Conservation (phyloP, 345 rosid genomes). For the Rubroshorea leprosula region DNA sequence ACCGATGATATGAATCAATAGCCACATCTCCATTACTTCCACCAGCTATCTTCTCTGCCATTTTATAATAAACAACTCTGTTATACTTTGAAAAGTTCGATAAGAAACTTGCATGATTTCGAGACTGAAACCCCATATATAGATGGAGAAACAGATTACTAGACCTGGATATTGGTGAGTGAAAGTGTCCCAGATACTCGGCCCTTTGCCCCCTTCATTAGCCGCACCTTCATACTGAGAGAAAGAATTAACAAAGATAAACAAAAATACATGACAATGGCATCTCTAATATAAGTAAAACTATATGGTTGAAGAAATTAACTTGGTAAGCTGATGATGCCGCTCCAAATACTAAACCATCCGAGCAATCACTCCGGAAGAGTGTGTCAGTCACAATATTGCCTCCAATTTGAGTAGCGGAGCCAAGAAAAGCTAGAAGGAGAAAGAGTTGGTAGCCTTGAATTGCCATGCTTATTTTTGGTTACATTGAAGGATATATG, state of each 20-base stretch:
- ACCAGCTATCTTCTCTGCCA: neutral
- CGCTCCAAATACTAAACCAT: constrained; percentile 35
- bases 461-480: no score
- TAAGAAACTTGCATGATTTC: neutral
- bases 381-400: neutral
- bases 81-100: neutral
- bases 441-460: no score
- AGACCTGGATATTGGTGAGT: constrained; percentile 34
- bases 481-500: no score
- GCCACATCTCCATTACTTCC: constrained; percentile 28
- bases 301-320: neutral
- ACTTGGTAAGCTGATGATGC: constrained; percentile 40
- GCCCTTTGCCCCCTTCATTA: constrained; percentile 25
- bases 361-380: constrained; percentile 21
- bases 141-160: no score
- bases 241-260: neutral
- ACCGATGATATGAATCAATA: constrained; percentile 41
- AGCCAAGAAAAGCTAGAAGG: no score
- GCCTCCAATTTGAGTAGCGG: no score
- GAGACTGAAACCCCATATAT: neutral
- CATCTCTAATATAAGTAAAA: neutral
- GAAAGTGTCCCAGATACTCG: constrained; percentile 32
- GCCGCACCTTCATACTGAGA: constrained; percentile 38
- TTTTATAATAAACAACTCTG: no score
- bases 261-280: neutral